Base-by-base conservation (phyloP, 257 asterid species). In the Ophiorrhiza pumila region DNA sequence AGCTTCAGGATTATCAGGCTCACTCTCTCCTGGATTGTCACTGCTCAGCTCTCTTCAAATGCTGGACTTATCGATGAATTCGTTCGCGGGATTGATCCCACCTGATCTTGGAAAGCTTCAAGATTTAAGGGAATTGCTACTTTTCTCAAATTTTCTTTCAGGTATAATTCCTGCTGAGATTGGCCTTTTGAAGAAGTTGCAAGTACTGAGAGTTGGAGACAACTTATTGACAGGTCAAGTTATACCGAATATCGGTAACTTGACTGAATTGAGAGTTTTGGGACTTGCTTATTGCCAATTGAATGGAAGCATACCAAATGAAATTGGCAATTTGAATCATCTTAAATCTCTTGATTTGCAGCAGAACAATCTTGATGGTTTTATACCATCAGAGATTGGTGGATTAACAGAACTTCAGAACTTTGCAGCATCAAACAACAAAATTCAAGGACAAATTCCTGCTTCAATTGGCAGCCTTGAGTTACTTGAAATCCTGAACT, bases 151-250 rank as follows among this genome's bases (percentile, higher is more conserved):
- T 72, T 79, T 56, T n/a, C 73, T 93, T 63, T 78, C 73, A 6
- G 92, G 96, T 29, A 60, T 68, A 37, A 85, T 91, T 74, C 98
- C 97, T 66, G 22, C 22, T 23, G 94, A 88, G 78, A 84, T 93
- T 72, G 86, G 87, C 65, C 71, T 41, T 25, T 63, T 93, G 83
- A 82, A 77, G 64, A 88, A 83, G 81, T 50, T 93, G 76, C 85
- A 86, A 82, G 86, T 91, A 9, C 88, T 93, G 76, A 78, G 96
- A 74, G 77, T 93, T 23, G 97, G 98, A 75, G 92, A 91, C 68
- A 93, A 91, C 46, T 69, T 83, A 78, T 81, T 93, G 27, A 63
- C 87, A 3, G 98, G 98, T 9, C 78, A 81, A 71, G 23, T 88
- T 42, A 13, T 62, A 6, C 81, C 87, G 2, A 45, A 59, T 52